Percentiles rank a stretch among this genome's conserved stretches.
phyloP scores from a whole-genome alignment of 352 stramenopile genomes.

The Chrysophaeum taylorii region DNA sequence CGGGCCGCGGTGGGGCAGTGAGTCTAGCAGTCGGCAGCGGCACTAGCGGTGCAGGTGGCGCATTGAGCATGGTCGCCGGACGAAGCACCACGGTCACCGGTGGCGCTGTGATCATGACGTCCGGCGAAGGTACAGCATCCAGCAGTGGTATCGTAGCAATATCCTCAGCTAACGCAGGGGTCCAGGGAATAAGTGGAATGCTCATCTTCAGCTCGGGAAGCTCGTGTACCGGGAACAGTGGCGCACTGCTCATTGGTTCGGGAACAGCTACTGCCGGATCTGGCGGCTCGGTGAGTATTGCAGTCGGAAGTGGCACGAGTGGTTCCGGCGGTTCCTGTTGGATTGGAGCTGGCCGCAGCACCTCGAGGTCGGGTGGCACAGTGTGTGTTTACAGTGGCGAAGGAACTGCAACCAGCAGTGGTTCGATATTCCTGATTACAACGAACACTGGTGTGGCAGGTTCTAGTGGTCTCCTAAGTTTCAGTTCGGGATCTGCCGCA shows the following conservation, averaged over 20 bases:
- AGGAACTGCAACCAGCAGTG: neutral
- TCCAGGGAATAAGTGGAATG: neutral
- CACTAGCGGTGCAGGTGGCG: slow-evolving; percentile 24
- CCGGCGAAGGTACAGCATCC: slow-evolving; percentile 20
- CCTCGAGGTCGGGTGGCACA: too few relatives aligned
- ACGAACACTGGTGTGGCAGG: neutral
- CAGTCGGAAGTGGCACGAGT: too few relatives aligned
- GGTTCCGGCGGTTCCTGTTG: slow-evolving; percentile 39
- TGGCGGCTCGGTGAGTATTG: too few relatives aligned
- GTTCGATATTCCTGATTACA: neutral
- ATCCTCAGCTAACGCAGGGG: slow-evolving; percentile 24
- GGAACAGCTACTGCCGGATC: too few relatives aligned
- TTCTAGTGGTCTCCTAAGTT: neutral
- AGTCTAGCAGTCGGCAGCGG: slow-evolving; percentile 23
- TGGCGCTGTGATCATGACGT: slow-evolving; percentile 19
- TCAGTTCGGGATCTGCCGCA: neutral
- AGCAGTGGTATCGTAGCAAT: slow-evolving; percentile 30
- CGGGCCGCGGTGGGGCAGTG: slow-evolving; percentile 22
- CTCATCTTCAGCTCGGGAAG: slow-evolving; percentile 6
- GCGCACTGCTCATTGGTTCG: neutral
- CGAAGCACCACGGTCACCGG: slow-evolving; percentile 16
- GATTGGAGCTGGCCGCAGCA: neutral
- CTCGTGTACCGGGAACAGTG: neutral
- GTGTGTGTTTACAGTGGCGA: neutral
- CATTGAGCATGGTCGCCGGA: slow-evolving; percentile 20